These are phyloP conservation scores for Populus deltoides DNA, from an alignment of 345 rosid species.

Conservation along the genomic window DNA sequence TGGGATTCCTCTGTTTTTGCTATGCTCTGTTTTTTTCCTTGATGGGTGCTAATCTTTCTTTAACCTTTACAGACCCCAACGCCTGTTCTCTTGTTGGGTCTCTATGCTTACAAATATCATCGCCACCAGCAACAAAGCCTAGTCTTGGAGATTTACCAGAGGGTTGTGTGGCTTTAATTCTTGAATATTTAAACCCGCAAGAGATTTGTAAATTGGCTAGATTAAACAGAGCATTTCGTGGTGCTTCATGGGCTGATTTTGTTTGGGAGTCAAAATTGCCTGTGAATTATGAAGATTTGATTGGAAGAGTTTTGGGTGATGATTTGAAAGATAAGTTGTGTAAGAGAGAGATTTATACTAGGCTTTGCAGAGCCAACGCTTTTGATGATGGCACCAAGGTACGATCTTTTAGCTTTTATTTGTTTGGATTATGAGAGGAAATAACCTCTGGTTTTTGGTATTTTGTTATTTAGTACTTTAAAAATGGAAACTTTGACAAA, in stretches of 20 bases:
- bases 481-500: not conserved
- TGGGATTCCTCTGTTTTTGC: not conserved
- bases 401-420: not conserved
- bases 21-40: not conserved
- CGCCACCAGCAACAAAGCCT: constrained; percentile 25
- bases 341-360: constrained; percentile 65
- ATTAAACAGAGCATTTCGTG: constrained; percentile 73
- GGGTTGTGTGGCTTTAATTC: constrained; percentile 65
- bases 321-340: constrained; percentile 35
- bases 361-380: constrained; percentile 57
- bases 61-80: constrained; percentile 26
- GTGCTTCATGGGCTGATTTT: constrained; percentile 93
- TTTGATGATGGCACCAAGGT: constrained; percentile 83
- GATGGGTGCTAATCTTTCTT: constrained; percentile 72
- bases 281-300: constrained; percentile 47
- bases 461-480: not conserved
- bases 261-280: constrained; percentile 97
- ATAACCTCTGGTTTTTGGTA: not conserved
- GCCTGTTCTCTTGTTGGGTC: constrained; percentile 7
- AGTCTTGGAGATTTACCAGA: constrained; percentile 83
- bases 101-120: constrained; percentile 3
- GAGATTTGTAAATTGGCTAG: constrained; percentile 75
- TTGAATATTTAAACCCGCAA: constrained; percentile 65
- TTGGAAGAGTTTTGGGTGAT: constrained; percentile 50
- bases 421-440: not conserved